phyloP scores from a whole-genome alignment of 2,329 filamentous ascomycete species.

The Alternaria sp. region DNA sequence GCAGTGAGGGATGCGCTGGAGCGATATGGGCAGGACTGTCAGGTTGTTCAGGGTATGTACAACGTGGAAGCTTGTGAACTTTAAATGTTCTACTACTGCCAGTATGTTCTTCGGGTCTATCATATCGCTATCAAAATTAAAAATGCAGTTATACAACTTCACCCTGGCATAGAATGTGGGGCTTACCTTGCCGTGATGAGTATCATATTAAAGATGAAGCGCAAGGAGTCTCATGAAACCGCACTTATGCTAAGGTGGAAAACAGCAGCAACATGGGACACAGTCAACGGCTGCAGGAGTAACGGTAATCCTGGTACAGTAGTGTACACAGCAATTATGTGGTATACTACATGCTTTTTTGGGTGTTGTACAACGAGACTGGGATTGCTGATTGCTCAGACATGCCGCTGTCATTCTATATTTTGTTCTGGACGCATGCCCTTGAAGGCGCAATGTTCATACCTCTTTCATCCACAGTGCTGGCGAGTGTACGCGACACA shows the following conservation, averaged over 20 bases:
- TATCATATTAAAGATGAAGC: not conserved
- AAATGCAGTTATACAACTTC: not conserved
- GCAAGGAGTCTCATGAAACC: not conserved
- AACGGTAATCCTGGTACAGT: not conserved
- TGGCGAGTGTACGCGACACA: not conserved
- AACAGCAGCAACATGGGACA: not conserved
- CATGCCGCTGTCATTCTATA: not conserved
- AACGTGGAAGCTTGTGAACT: conserved; percentile 36
- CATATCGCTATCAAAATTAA: not conserved
- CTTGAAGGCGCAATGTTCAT: not conserved
- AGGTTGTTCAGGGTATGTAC: conserved; percentile 37
- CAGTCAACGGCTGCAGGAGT: too few relatives aligned
- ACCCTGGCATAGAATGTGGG: not conserved
- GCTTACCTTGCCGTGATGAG: not conserved
- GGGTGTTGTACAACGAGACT: not conserved
- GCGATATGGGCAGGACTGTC: conserved; percentile 27
- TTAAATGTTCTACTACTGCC: not conserved
- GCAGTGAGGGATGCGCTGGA: conserved; percentile 35
- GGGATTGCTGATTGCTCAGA: not conserved
- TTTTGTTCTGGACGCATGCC: not conserved
- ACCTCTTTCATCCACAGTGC: not conserved
- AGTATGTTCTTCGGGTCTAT: not conserved
- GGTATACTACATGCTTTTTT: not conserved
- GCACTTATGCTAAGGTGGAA: not conserved
- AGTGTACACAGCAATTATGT: not conserved